phyloP scores from a whole-genome alignment of 192 early-diverging fungal genomes.

The Gamsiella multidivaricata region DNA sequence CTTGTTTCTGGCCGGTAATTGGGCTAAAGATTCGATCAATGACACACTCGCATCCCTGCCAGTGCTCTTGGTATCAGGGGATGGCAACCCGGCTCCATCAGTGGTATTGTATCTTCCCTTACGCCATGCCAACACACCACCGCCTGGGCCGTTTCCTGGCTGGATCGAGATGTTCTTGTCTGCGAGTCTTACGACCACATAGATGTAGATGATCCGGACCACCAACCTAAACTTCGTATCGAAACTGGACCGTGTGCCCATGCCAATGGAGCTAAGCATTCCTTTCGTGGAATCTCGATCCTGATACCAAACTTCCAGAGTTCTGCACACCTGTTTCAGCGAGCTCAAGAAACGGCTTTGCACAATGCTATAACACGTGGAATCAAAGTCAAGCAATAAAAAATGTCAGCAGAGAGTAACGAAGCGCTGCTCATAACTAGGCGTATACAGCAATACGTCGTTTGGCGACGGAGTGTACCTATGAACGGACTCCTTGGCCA shows the following conservation, averaged over 20 bases:
- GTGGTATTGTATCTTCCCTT: conserved; percentile 11
- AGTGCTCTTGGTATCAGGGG: neutral
- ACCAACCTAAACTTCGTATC: conserved; percentile 42
- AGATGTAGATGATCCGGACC: conserved; percentile 43
- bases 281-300: conserved; percentile 42
- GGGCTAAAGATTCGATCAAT: conserved; percentile 32
- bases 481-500: conserved; percentile 50
- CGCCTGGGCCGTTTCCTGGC: conserved; percentile 3
- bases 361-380: conserved; percentile 12
- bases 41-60: conserved; percentile 15
- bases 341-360: conserved; percentile 47
- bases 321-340: conserved; percentile 38
- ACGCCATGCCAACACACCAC: conserved; percentile 36
- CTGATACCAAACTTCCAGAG: conserved; percentile 34
- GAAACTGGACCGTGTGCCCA: conserved; percentile 36
- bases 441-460: neutral
- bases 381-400: neutral
- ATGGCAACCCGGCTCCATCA: neutral
- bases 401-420: neutral
- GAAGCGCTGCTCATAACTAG: no score
- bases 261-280: conserved; percentile 39
- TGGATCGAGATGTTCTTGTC: conserved; percentile 47
- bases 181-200: conserved; percentile 29
- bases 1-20: conserved; percentile 40
- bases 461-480: conserved; percentile 11